These are phyloP conservation scores for Amphichorda felina DNA, from an alignment of 2,329 filamentous ascomycete genomes.

Conservation along the genomic window DNA sequence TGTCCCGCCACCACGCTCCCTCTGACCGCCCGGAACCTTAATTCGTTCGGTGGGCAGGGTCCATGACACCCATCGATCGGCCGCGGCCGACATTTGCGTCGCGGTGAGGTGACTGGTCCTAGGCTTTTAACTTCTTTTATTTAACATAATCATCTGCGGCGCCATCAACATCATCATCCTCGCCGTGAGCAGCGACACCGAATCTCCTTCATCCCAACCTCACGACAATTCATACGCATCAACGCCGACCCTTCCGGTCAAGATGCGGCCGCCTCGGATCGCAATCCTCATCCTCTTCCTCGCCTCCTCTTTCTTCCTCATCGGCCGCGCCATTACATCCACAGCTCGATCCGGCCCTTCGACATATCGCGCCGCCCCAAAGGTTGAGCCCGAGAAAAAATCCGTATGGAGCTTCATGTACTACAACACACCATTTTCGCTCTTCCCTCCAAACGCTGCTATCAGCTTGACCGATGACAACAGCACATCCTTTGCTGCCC, in stretches of 20 bases:
- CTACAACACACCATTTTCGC: constrained; percentile 65
- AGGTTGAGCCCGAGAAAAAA: constrained; percentile 4
- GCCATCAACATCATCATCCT: background rate
- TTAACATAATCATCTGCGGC: background rate
- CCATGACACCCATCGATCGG: background rate
- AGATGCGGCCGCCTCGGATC: constrained; percentile 42
- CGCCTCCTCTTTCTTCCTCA: constrained; percentile 39
- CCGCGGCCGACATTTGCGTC: constrained; percentile 1
- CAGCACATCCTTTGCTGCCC: constrained; percentile 88
- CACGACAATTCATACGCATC: background rate
- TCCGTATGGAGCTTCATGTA: constrained; percentile 43
- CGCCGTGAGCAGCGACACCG: background rate
- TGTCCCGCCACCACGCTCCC: background rate
- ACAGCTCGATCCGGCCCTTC: constrained; percentile 7
- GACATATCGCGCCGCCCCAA: background rate
- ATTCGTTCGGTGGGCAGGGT: too few relatives aligned
- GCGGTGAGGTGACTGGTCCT: constrained; percentile 1
- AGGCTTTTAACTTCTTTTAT: too few relatives aligned
- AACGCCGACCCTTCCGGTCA: constrained; percentile 10
- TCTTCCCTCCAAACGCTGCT: constrained; percentile 90
- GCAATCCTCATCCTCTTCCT: constrained; percentile 42
- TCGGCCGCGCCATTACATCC: constrained; percentile 39
- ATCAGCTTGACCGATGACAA: constrained; percentile 97
- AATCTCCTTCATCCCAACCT: too few relatives aligned
- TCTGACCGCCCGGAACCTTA: too few relatives aligned